Evolutionary conservation across 805 yeast genomes (phyloP).

Genomic region (Ogataea wickerhamii): DNA sequence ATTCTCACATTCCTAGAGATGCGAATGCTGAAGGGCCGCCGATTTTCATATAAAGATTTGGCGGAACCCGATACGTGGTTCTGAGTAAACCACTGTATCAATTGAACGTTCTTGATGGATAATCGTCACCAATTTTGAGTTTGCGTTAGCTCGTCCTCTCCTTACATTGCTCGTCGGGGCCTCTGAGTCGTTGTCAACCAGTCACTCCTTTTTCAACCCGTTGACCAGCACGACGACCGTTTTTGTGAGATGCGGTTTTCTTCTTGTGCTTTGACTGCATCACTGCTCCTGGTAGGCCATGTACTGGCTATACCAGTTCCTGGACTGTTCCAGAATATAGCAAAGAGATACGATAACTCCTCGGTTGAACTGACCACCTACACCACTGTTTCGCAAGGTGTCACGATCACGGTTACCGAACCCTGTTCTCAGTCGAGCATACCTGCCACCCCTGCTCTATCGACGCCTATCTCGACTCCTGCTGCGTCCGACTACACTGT

Average conservation of each 20-base stretch:
- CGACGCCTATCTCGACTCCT: constrained; percentile 3
- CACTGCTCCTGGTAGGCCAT: constrained; percentile 13
- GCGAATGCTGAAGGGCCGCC: not conserved
- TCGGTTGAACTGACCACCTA: constrained; percentile 17
- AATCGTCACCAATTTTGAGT: no score
- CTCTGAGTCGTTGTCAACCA: constrained; percentile 19
- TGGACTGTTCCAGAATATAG: constrained; percentile 17
- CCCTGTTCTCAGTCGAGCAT: constrained; percentile 11
- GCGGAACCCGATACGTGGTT: no score
- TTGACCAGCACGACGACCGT: constrained; percentile 16
- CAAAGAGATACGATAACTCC: constrained; percentile 27
- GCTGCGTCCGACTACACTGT: constrained; percentile 15
- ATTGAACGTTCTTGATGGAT: no score
- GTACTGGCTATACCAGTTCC: constrained; percentile 20
- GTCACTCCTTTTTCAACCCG: constrained; percentile 27
- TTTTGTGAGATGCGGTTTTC: constrained; percentile 17
- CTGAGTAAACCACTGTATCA: no score
- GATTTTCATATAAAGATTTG: no score
- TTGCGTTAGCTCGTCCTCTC: no score
- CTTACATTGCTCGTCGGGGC: constrained; percentile 13
- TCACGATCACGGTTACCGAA: constrained; percentile 19
- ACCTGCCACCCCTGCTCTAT: constrained; percentile 4
- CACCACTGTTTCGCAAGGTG: constrained; percentile 18
- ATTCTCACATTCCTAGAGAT: not conserved
- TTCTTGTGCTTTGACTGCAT: constrained; percentile 9